These are phyloP conservation scores for Cladophialophora immunda DNA, from an alignment of 2,329 filamentous ascomycete species.

Conservation along the genomic window DNA sequence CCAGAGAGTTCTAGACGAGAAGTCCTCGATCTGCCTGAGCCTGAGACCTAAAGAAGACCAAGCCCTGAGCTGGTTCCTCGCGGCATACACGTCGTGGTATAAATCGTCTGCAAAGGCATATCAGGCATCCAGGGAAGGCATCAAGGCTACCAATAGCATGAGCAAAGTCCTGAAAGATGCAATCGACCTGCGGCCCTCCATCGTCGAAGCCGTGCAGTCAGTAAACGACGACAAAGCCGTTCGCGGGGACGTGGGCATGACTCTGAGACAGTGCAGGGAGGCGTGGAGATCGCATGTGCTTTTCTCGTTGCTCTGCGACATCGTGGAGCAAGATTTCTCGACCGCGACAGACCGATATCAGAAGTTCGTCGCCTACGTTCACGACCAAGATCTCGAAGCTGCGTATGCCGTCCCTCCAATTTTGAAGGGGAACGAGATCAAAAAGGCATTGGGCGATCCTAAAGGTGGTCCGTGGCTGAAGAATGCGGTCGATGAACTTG, in stretches of 20 bases:
- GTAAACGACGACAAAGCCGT: slow-evolving; percentile 30
- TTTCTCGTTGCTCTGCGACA: slow-evolving; percentile 36
- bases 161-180: slow-evolving; percentile 41
- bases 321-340: slow-evolving; percentile 30
- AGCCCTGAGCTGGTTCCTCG: slow-evolving; percentile 39
- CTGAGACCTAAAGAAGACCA: slow-evolving; percentile 38
- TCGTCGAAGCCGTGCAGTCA: slow-evolving; percentile 27
- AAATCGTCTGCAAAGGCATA: slow-evolving; percentile 33
- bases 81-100: slow-evolving; percentile 39
- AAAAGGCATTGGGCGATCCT: slow-evolving; percentile 69
- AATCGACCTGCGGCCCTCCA: slow-evolving; percentile 34
- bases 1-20: slow-evolving; percentile 30
- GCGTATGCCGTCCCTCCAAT: slow-evolving; percentile 62
- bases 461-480: slow-evolving; percentile 86
- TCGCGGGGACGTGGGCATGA: slow-evolving; percentile 41
- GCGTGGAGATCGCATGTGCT: slow-evolving; percentile 39
- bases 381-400: slow-evolving; percentile 60
- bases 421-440: slow-evolving; percentile 78
- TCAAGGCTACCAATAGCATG: slow-evolving; percentile 43
- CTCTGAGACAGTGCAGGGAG: slow-evolving; percentile 37
- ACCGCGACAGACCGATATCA: slow-evolving; percentile 53
- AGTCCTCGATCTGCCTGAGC: slow-evolving; percentile 31
- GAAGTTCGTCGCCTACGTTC: slow-evolving; percentile 61
- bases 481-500: slow-evolving; percentile 77
- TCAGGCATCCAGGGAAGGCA: slow-evolving; percentile 39